Conservation (phyloP, 768 basidiomycete genomes). For the Tulasnella sp. region DNA sequence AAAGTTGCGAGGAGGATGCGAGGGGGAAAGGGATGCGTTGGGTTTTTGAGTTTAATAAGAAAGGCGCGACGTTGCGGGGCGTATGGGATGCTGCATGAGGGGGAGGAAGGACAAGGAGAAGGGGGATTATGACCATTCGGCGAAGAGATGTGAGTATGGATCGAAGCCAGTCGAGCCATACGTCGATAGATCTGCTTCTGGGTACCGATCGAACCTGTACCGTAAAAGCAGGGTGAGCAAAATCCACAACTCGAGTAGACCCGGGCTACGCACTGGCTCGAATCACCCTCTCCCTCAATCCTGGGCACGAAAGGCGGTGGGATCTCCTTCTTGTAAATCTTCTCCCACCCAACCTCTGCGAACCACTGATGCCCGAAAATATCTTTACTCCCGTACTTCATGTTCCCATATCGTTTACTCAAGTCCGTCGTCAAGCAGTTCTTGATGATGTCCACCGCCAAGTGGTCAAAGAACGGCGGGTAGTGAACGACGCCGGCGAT, state of each 20-base stretch:
- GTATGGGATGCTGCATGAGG: neutral
- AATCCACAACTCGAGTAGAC: neutral
- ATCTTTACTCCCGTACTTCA: slow-evolving; percentile 80
- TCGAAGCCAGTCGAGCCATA: slow-evolving; percentile 35
- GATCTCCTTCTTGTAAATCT: slow-evolving; percentile 73
- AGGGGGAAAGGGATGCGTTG: neutral
- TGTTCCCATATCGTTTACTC: slow-evolving; percentile 80
- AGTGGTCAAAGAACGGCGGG: slow-evolving; percentile 62
- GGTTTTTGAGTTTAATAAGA: neutral
- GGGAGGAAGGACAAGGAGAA: neutral
- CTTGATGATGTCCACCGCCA: slow-evolving; percentile 81
- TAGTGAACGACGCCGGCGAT: slow-evolving; percentile 69
- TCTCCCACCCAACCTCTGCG: slow-evolving; percentile 84
- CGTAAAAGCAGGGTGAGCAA: neutral
- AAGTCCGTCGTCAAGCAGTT: slow-evolving; percentile 87
- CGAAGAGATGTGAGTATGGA: slow-evolving; percentile 25
- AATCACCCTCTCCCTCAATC: slow-evolving; percentile 87
- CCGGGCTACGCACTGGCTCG: slow-evolving; percentile 48
- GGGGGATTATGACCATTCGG: slow-evolving; percentile 19
- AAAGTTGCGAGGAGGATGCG: neutral
- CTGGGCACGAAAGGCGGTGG: slow-evolving; percentile 92
- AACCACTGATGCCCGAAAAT: slow-evolving; percentile 95
- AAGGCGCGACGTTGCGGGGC: neutral
- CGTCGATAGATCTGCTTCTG: slow-evolving; percentile 35
- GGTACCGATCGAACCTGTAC: slow-evolving; percentile 36